Evolutionary conservation across 768 basidiomycete species (phyloP).

Genomic region (Pholiota conissans): DNA sequence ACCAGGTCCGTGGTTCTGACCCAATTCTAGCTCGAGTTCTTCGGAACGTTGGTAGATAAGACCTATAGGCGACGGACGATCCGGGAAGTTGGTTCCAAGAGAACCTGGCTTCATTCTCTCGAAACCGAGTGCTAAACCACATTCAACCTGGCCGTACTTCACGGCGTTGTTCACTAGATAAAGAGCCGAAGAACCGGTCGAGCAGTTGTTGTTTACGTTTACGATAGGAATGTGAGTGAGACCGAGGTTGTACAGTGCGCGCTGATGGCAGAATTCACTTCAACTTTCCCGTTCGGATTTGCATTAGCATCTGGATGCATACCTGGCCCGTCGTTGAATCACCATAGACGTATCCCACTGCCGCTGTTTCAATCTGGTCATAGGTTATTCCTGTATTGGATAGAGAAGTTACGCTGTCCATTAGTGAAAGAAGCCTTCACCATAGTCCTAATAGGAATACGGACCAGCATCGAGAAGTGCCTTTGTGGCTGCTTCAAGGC

Average conservation of each 20-base stretch:
- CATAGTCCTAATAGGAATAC: conserved; percentile 12
- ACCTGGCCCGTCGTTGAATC: conserved; percentile 81
- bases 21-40: conserved; percentile 54
- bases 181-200: conserved; percentile 78
- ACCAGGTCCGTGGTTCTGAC: conserved; percentile 66
- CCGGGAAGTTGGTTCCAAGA: conserved; percentile 64
- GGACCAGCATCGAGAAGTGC: conserved; percentile 82
- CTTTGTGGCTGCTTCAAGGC: conserved; percentile 84
- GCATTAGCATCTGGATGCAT: conserved; percentile 11
- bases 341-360: conserved; percentile 78
- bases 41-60: conserved; percentile 42
- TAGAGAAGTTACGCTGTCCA: not conserved
- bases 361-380: conserved; percentile 71
- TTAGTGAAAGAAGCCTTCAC: not conserved
- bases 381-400: conserved; percentile 70
- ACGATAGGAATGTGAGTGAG: conserved; percentile 82
- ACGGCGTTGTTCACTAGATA: conserved; percentile 73
- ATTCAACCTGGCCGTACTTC: conserved; percentile 68
- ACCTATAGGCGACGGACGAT: conserved; percentile 47
- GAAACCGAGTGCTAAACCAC: conserved; percentile 82
- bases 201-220: conserved; percentile 89
- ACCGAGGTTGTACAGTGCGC: conserved; percentile 80
- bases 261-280: conserved; percentile 33
- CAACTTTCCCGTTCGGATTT: conserved; percentile 1
- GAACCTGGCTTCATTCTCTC: conserved; percentile 83